phyloP scores from a whole-genome alignment of 768 basidiomycete species.

The Boletus reticulatus region DNA sequence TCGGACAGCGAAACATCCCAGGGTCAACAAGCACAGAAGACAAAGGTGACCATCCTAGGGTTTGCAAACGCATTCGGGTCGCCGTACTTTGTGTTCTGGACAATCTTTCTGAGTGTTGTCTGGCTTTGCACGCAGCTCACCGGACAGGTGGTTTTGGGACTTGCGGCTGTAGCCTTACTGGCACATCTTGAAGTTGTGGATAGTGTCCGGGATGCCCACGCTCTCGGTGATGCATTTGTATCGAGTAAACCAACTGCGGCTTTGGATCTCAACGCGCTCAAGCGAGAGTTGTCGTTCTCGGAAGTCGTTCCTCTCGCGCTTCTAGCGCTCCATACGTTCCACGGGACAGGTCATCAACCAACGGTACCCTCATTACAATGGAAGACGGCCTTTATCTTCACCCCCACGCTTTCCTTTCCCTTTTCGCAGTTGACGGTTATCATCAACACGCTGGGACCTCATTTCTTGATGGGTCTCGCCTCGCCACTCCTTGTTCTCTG shows the following conservation, averaged over 20 bases:
- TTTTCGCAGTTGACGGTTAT: slow-evolving; percentile 71
- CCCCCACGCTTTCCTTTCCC: slow-evolving; percentile 64
- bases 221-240: slow-evolving; percentile 50
- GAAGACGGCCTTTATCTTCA: slow-evolving; percentile 90
- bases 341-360: slow-evolving; percentile 90
- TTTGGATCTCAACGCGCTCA: slow-evolving; percentile 28
- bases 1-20: slow-evolving; percentile 2
- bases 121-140: slow-evolving; percentile 65
- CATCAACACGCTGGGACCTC: slow-evolving; percentile 75
- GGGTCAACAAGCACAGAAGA: slow-evolving; percentile 31
- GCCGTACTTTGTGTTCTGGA: slow-evolving; percentile 82
- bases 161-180: slow-evolving; percentile 65
- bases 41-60: slow-evolving; percentile 65
- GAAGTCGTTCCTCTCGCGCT: slow-evolving; percentile 76
- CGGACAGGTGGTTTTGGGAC: slow-evolving; percentile 74
- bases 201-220: slow-evolving; percentile 69
- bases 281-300: slow-evolving; percentile 49
- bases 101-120: slow-evolving; percentile 57
- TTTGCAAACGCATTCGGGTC: slow-evolving; percentile 91
- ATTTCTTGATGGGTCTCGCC: slow-evolving; percentile 63
- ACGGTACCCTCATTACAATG: slow-evolving; percentile 89
- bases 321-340: slow-evolving; percentile 75
- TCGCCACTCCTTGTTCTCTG: slow-evolving; percentile 75
- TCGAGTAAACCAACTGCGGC: slow-evolving; percentile 46
- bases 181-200: slow-evolving; percentile 80